Evolutionary conservation across 495 filamentous ascomycete genomes (phyloP), one percentile per base, ranked within the genome.

Genomic region (Penicillium alfredii): DNA sequence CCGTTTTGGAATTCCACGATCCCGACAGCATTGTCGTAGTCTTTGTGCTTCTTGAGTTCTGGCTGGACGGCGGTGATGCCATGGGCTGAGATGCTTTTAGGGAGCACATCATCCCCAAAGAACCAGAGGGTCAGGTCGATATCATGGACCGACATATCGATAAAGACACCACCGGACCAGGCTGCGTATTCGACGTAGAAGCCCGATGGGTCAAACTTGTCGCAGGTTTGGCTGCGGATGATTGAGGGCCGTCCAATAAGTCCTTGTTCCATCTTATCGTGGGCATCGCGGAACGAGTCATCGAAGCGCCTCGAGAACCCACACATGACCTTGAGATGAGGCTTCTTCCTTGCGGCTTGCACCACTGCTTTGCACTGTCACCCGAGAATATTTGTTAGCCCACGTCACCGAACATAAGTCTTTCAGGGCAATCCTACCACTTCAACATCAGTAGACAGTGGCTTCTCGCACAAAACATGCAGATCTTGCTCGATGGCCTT

Each of bases 1-100:
- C 74, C 76, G 34, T 64, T 68, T 38, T 64, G 68, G 55, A 80
- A 81, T 56, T 81, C 77, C 6, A 80, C 71, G 13, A 79, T 56
- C 2, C 74, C 76, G 3, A 80, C 68, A 0, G 72, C 76, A 40
- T 81, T 81, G 45, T 81, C 77, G 22, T 62, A 60, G 51, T 81
- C 77, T 1, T 68, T 70, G 48, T 73, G 61, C 37, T 70, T 61
- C 26, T 60, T 51, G 5, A 81, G 54, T 12, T 70, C 75, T 0
- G 76, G 76, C 46, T 78, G 68, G 13, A 79, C 69, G 1, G 74
- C 74, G 2, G 67, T 72, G 42, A 76, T 68, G 7, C 77, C 77
- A 5, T 66, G 35, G 0, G 69, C 69, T 1, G 55, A 55, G 8
- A 73, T 66, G 39, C 53, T 62, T 41, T 78, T 78, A 33, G 65